A percentile compares a stretch with the other conserved stretches of the same genome.
Evolutionary conservation across 352 stramenopile species (phyloP).

Genomic region (Halophytophthora polymorphica): DNA sequence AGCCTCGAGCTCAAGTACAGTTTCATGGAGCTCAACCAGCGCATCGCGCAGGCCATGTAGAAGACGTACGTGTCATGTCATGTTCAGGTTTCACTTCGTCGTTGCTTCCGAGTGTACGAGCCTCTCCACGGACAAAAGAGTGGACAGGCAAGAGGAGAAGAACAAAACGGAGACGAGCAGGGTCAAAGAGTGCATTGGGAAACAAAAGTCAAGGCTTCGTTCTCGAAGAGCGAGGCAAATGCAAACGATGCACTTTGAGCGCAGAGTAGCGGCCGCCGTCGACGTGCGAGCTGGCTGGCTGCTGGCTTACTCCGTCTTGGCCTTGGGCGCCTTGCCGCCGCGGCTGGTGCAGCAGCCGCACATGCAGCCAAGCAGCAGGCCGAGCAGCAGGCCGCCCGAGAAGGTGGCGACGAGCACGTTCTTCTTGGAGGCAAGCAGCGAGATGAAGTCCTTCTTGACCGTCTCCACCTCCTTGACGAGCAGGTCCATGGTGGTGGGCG

Average conservation of each 20-base stretch:
- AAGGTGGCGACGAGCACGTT: slow-evolving; percentile 79
- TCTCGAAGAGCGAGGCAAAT: not conserved
- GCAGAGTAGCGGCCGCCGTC: not conserved
- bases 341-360: slow-evolving; percentile 71
- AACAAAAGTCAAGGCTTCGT: not conserved
- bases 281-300: not conserved
- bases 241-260: not conserved
- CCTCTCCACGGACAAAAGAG: not conserved
- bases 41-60: slow-evolving; percentile 35
- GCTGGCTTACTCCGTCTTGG: slow-evolving; percentile 55
- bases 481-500: slow-evolving; percentile 34
- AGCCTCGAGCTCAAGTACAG: slow-evolving; percentile 84
- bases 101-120: too few species aligned
- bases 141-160: not conserved
- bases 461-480: slow-evolving; percentile 35
- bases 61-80: slow-evolving; percentile 3
- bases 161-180: too few species aligned
- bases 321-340: slow-evolving; percentile 33
- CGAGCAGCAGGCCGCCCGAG: slow-evolving; percentile 57
- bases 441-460: slow-evolving; percentile 66
- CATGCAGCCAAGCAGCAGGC: slow-evolving; percentile 62
- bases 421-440: slow-evolving; percentile 76
- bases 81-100: too few species aligned
- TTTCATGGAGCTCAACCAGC: slow-evolving; percentile 60
- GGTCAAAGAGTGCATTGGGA: too few species aligned